Conservation (phyloP, 768 basidiomycete species). For the Clavulina sp. region DNA sequence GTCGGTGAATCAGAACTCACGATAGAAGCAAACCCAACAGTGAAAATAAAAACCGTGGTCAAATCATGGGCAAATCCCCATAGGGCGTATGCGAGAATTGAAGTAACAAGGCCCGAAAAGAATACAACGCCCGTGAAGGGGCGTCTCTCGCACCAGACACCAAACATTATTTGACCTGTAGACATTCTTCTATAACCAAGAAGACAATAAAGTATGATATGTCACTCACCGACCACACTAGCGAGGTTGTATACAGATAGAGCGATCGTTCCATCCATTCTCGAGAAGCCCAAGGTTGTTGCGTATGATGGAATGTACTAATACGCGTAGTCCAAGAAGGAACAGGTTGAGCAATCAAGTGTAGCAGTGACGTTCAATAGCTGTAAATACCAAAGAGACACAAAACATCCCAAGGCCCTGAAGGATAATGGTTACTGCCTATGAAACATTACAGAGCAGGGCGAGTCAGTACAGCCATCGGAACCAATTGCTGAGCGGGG, state of each 20-base stretch:
- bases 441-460: no score
- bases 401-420: constrained; percentile 3
- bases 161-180: constrained; percentile 4
- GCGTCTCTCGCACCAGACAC: background rate
- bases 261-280: background rate
- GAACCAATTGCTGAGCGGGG: no score
- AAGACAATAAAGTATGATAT: background rate
- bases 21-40: constrained; percentile 1
- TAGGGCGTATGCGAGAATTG: constrained; percentile 1
- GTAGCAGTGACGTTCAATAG: no score
- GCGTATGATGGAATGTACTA: constrained; percentile 5
- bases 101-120: background rate
- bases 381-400: no score
- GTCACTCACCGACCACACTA: constrained; percentile 1
- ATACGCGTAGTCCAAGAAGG: no score
- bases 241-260: constrained; percentile 3
- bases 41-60: background rate
- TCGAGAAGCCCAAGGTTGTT: background rate
- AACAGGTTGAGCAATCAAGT: no score
- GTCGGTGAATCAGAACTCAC: background rate
- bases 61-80: constrained; percentile 4
- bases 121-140: constrained; percentile 1
- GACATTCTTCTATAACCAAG: background rate
- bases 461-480: no score
- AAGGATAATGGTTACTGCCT: constrained; percentile 4